Conservation (phyloP, 83 land plant species). For the Picea engelmannii region DNA sequence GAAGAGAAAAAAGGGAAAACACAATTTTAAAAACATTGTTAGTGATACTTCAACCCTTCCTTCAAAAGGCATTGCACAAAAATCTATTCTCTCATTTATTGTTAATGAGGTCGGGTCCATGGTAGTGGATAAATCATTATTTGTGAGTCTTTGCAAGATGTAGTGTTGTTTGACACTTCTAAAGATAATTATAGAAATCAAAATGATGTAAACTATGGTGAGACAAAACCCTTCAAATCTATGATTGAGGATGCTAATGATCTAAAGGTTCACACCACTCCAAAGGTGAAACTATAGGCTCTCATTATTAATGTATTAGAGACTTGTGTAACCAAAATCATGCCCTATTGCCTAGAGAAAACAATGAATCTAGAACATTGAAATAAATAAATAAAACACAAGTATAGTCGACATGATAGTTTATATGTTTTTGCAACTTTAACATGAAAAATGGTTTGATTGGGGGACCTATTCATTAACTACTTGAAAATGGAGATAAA, state of each 20-base stretch:
- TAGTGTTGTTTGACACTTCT: neutral
- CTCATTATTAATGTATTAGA: neutral
- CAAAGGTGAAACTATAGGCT: neutral
- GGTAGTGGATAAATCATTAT: neutral
- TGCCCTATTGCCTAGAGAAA: neutral
- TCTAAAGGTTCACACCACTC: neutral
- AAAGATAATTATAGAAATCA: neutral
- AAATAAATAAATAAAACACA: neutral
- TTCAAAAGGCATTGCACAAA: neutral
- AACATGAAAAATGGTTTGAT: too few species aligned
- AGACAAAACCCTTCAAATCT: neutral
- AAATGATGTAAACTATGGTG: neutral
- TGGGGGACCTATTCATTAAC: neutral
- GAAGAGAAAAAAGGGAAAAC: constrained; percentile 37
- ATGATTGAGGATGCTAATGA: neutral
- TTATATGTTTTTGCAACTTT: neutral
- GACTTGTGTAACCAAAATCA: neutral
- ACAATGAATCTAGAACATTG: too few species aligned
- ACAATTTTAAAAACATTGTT: constrained; percentile 13
- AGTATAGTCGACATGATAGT: neutral
- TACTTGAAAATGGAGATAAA: neutral
- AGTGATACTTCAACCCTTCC: neutral
- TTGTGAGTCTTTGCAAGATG: too few species aligned
- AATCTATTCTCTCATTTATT: constrained; percentile 11
- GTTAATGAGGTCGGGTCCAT: neutral